These are phyloP conservation scores for Wickerhamiella kurtzmanii DNA, from an alignment of 805 yeast genomes.

Conservation along the genomic window DNA sequence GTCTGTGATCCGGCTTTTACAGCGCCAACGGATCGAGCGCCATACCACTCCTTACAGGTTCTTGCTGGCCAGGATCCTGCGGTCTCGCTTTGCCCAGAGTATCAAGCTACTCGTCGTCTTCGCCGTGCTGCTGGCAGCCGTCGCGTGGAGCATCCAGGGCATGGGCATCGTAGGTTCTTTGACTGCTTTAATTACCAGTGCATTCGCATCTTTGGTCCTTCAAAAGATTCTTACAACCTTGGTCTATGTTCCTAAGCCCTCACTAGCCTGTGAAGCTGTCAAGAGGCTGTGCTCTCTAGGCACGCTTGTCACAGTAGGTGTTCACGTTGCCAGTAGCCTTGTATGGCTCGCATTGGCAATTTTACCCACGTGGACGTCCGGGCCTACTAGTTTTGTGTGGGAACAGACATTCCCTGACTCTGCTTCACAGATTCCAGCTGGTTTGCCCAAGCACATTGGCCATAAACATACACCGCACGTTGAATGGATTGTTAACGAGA, in stretches of 20 bases:
- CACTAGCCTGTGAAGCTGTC: not conserved
- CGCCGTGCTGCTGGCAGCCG: not conserved
- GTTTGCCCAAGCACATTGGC: conserved; percentile 2
- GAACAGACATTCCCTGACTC: not conserved
- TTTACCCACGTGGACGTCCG: not conserved
- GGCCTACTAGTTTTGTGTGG: not conserved
- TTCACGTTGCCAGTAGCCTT: not conserved
- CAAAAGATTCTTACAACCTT: not conserved
- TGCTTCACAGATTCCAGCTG: conserved; percentile 2
- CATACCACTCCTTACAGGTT: conserved; percentile 9
- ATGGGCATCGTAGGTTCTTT: not conserved
- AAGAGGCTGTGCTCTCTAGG: not conserved
- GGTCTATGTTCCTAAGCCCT: not conserved
- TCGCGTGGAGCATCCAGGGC: not conserved
- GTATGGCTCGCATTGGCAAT: conserved; percentile 1
- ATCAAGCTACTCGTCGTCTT: not conserved
- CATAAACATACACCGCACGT: not conserved
- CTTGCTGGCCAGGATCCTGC: conserved; percentile 8
- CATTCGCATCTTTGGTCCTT: not conserved
- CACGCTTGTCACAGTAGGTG: not conserved
- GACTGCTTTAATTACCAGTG: not conserved
- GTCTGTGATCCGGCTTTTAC: conserved; percentile 16
- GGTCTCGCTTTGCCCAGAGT: conserved; percentile 5
- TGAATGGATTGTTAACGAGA: not conserved
- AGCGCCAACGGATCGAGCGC: conserved; percentile 11